Evolutionary conservation across 148 eudicot genomes (phyloP).

Genomic region (Fagopyrum homotropicum): DNA sequence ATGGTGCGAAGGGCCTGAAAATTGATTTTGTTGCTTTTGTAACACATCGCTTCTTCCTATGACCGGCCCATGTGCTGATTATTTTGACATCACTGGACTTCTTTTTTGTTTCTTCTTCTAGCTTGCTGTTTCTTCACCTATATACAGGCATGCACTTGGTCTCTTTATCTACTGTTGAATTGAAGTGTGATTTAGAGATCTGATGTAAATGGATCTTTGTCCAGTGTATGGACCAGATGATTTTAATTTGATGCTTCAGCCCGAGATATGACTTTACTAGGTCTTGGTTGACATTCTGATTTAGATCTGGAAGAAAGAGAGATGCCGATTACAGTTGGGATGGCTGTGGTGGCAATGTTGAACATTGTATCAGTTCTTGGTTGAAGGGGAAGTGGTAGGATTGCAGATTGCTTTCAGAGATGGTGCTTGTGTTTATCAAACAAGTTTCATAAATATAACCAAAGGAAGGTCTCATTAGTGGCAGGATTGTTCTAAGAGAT

Average conservation of each 20-base stretch:
- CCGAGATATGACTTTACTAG: not conserved
- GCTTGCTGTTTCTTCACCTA: not conserved
- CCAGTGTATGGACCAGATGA: not conserved
- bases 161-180: not conserved
- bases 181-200: not conserved
- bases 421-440: not conserved
- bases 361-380: not conserved
- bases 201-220: not conserved
- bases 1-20: not conserved
- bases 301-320: not conserved
- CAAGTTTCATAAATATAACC: not conserved
- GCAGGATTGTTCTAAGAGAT: not conserved
- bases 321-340: not conserved
- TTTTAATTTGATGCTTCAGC: not conserved
- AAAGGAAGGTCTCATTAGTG: not conserved
- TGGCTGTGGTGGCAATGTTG: not conserved
- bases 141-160: not conserved
- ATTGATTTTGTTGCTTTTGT: not conserved
- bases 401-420: conserved; percentile 1
- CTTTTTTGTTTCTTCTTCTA: not conserved
- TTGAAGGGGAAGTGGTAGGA: conserved; percentile 3
- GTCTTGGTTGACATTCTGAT: not conserved
- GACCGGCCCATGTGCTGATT: not conserved
- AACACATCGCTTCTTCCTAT: not conserved
- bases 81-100: not conserved